Conservation (phyloP, 306 rosid species). For the Sicyos baderoa region DNA sequence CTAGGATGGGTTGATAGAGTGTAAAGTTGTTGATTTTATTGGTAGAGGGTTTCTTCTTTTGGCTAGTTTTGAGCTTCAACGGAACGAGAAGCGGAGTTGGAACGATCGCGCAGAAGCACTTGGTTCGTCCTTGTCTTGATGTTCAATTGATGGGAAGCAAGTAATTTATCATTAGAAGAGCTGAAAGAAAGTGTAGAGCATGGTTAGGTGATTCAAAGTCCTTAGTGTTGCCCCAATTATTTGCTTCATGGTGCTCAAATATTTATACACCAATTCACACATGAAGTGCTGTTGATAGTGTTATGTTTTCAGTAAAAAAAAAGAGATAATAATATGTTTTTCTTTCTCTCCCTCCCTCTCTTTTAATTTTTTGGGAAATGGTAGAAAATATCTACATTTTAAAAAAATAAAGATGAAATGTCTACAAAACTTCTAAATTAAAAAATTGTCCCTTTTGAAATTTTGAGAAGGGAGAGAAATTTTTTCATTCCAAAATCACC, state of each 20-base stretch:
- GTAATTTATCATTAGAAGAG: neutral
- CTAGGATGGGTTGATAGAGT: neutral
- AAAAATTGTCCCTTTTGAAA: no score
- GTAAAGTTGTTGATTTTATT: constrained; percentile 14
- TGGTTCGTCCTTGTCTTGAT: neutral
- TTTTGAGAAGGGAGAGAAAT: no score
- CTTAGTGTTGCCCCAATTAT: neutral
- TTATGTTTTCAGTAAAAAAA: no score
- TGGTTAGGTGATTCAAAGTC: neutral
- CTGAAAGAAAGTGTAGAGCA: neutral
- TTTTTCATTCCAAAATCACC: no score
- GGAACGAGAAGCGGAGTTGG: neutral
- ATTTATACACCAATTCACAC: constrained; percentile 7
- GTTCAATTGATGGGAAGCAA: neutral
- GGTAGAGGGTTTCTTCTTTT: neutral
- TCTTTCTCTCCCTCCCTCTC: no score
- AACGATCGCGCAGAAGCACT: neutral
- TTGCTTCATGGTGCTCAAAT: neutral
- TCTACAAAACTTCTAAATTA: no score
- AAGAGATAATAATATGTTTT: no score
- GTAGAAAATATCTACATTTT: no score
- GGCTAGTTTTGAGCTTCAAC: neutral
- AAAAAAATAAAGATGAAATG: no score
- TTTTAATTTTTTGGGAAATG: no score
- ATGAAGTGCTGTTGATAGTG: no score